Evolutionary conservation across 371 early-diverging fungal genomes (phyloP), one percentile per base, ranked within the genome.

Genomic region (Rhizopus microsporus): DNA sequence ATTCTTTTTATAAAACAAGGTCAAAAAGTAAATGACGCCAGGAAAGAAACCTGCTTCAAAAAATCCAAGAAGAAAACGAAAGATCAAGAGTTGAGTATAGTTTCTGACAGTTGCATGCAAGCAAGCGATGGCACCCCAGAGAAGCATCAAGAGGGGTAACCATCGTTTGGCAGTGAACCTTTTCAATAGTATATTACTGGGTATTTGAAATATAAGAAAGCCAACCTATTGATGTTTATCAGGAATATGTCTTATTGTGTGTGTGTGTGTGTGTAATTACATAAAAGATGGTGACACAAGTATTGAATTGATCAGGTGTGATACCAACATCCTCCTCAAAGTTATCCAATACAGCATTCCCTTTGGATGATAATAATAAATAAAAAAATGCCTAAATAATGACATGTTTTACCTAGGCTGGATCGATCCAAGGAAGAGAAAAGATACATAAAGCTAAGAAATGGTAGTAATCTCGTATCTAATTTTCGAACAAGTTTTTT

Each of bases 361-460:
- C 77, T 77, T 54, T 42, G 17, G 29, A 45, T 23, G 23, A 47
- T 13, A 33, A 7, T 13, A 15, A 16, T 1, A 16, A 13, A 37
- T 7, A 17, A 38, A 17, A 9, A 46, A n/a, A 7, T 5, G 8
- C 6, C 13, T 35, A 46, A 39, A 23, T 3, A 29, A 33, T 5
- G n/a, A 15, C 23, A 23, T 23, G 23, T 1, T 23, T 42, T 61
- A 75, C 81, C 81, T 46, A 81, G 50, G 17, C 77, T 81, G 3
- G 78, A 74, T 46, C 81, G 63, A 62, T 81, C 81, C 47, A 81
- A 65, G 17, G 78, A 78, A 7, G 73, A 75, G 55, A 78, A 77
- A 4, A 81, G 62, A 44, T 81, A 81, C 70, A 81, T 72, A 5
- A 83, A 58, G 15, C 80, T 76, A 4, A 83, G 62, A 39, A 81